These are phyloP conservation scores for Pulveroboletus sp. DNA, from an alignment of 768 basidiomycete species.

Conservation along the genomic window DNA sequence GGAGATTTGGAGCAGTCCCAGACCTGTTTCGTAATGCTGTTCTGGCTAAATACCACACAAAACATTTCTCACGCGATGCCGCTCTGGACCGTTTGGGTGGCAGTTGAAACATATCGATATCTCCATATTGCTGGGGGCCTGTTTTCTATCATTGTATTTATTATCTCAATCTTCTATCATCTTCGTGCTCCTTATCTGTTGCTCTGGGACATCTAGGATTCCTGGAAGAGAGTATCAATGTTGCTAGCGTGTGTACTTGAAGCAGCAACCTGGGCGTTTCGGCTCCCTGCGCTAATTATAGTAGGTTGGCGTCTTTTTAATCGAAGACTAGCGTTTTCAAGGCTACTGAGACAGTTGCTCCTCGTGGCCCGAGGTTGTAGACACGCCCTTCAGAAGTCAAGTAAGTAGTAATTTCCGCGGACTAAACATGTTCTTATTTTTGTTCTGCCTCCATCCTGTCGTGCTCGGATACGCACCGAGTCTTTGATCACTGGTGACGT, in stretches of 20 bases:
- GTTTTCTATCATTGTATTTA: neutral
- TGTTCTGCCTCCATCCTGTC: too few species aligned
- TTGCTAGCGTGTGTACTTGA: neutral
- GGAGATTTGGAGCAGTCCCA: too few species aligned
- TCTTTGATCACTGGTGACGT: too few species aligned
- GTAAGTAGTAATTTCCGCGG: neutral
- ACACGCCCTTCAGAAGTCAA: neutral
- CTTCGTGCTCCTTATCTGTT: neutral
- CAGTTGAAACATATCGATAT: conserved; percentile 7
- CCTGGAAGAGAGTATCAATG: neutral
- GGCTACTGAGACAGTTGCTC: neutral
- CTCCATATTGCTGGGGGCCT: neutral
- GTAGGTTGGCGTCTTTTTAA: neutral
- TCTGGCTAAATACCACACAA: too few species aligned
- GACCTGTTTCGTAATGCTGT: too few species aligned
- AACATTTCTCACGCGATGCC: too few species aligned
- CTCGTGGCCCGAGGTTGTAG: neutral
- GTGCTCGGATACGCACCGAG: too few species aligned
- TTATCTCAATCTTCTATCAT: neutral
- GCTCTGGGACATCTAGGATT: neutral
- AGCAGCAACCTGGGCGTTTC: neutral
- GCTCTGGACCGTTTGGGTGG: too few species aligned
- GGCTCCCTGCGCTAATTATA: neutral
- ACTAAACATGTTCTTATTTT: too few species aligned
- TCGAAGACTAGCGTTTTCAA: neutral